Percentiles rank a stretch among this genome's conserved stretches.
phyloP scores from a whole-genome alignment of 495 filamentous ascomycete genomes.

The Cairneyella variabilis region DNA sequence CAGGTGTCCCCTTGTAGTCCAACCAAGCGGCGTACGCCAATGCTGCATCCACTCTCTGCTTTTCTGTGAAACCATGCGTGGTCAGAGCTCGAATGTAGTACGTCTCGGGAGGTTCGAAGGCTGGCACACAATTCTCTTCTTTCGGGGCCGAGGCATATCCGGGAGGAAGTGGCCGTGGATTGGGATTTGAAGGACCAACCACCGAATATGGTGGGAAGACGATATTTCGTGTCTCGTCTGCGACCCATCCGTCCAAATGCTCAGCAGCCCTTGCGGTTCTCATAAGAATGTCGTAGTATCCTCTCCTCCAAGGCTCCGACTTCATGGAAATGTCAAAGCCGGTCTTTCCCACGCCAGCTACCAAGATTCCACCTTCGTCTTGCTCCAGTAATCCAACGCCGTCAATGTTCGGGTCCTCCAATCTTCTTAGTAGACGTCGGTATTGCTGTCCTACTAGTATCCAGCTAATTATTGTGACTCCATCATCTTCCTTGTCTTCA shows the following conservation, averaged over 20 bases:
- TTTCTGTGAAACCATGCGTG: conserved; percentile 66
- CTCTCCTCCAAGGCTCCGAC: conserved; percentile 73
- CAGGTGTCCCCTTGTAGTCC: conserved; percentile 63
- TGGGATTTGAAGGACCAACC: conserved; percentile 77
- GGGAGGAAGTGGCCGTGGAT: conserved; percentile 65
- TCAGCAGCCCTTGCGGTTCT: conserved; percentile 70
- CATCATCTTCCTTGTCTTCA: conserved; percentile 48
- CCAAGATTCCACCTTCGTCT: conserved; percentile 51
- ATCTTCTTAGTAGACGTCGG: conserved; percentile 48
- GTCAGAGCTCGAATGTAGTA: conserved; percentile 78
- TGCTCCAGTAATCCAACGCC: conserved; percentile 58
- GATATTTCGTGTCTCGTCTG: conserved; percentile 59
- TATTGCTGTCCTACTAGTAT: conserved; percentile 51
- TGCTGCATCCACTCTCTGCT: conserved; percentile 73
- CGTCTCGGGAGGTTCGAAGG: conserved; percentile 60
- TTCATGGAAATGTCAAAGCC: conserved; percentile 70
- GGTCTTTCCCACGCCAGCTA: conserved; percentile 51
- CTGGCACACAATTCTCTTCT: conserved; percentile 67
- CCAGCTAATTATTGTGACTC: conserved; percentile 56
- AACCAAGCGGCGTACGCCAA: conserved; percentile 80
- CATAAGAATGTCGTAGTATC: conserved; percentile 80
- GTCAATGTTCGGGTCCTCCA: conserved; percentile 63
- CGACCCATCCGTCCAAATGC: conserved; percentile 71
- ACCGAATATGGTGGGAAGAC: conserved; percentile 67
- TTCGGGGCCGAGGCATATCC: conserved; percentile 52